These are phyloP conservation scores for Citrus sp. DNA, from an alignment of 345 rosid species.

Conservation along the genomic window DNA sequence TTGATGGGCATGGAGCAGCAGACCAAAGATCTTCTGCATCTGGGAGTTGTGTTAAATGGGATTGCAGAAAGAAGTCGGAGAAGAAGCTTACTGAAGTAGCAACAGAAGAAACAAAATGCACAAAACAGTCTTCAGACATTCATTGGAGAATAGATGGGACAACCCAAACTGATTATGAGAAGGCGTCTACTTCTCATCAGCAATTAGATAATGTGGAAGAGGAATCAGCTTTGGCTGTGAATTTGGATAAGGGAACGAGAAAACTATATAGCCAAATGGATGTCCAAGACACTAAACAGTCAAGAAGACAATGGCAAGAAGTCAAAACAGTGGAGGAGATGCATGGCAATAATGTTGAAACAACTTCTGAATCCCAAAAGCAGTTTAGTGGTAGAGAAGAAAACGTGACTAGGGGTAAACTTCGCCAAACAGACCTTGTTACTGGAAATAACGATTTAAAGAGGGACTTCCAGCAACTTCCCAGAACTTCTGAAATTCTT, in stretches of 20 bases:
- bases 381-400: constrained; percentile 35
- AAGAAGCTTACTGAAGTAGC: constrained; percentile 49
- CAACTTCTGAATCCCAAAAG: constrained; percentile 36
- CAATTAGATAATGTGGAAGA: constrained; percentile 34
- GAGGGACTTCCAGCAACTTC: constrained; percentile 26
- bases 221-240: constrained; percentile 26
- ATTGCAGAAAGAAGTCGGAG: constrained; percentile 64
- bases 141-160: constrained; percentile 28
- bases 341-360: constrained; percentile 35
- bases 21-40: constrained; percentile 22
- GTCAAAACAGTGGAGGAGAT: constrained; percentile 34
- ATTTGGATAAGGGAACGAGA: constrained; percentile 35
- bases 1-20: constrained; percentile 13
- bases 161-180: constrained; percentile 26
- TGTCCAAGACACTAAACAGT: constrained; percentile 20
- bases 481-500: constrained; percentile 31
- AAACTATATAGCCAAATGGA: constrained; percentile 30
- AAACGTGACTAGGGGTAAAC: constrained; percentile 23
- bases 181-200: constrained; percentile 28
- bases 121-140: constrained; percentile 36
- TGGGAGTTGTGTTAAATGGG: constrained; percentile 42
- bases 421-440: constrained; percentile 8
- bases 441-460: constrained; percentile 24
- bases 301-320: constrained; percentile 39
- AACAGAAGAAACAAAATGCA: constrained; percentile 36